Evolutionary conservation across 2,329 filamentous ascomycete species (phyloP), one percentile per base, ranked within the genome.

Genomic region (Rutstroemia sp.): DNA sequence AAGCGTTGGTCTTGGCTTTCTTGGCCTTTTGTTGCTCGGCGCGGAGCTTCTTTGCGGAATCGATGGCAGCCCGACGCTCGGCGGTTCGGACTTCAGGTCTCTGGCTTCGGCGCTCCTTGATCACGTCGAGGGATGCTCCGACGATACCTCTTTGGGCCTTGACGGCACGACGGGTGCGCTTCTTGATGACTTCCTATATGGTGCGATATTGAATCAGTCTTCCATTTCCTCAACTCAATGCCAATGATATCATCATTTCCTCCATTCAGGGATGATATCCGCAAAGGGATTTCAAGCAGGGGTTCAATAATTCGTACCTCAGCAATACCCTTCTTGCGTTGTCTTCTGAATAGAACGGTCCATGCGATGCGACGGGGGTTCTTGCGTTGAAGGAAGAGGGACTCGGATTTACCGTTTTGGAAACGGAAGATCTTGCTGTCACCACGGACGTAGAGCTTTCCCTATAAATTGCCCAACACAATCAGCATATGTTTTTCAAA

Each of bases 351-450:
- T 66, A 99, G 89, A 72, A 92, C 87, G 68, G 94, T 99, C 94
- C 94, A 99, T 70, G 92, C 87, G 78, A 99, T 97, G 76, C 92
- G 91, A 78, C 94, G 92, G 76, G 94, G 94, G 87, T 99, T 99
- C 90, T 99, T 99, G 84, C 94, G 92, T 86, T 99, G 94, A 71
- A 97, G 89, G 87, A 99, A 99, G 69, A 99, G 89, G 69, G 91
- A 96, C 82, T 99, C 94, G 79, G 90, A 92, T 83, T 99, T 99
- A 83, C 94, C 91, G 81, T 95, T 96, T 81, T 96, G 91, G 89
- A 99, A 99, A 76, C 94, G 92, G 89, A 99, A 99, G 84, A 97
- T 86, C 85, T 97, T 99, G 91, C 89, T 95, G 85, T 99, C 94
- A 75, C 92, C 92, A 79, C 94, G 91, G 84, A 99, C 82, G 83